Evolutionary conservation across 2,329 filamentous ascomycete genomes (phyloP).

Genomic region (Fusarium verticillioides): DNA sequence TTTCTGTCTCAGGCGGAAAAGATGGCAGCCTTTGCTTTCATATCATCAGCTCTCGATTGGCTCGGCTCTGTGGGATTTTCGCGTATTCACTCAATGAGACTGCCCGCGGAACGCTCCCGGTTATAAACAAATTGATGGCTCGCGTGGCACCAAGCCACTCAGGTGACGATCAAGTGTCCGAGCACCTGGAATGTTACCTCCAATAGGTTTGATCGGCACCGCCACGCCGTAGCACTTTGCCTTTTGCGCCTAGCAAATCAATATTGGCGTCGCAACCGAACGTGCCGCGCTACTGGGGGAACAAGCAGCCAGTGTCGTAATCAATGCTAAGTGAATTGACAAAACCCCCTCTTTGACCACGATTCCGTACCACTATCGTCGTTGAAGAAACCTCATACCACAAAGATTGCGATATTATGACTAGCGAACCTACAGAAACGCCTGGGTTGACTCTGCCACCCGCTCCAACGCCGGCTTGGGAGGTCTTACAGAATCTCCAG

Average conservation of each 20-base stretch:
- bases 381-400: accelerated
- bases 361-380: accelerated
- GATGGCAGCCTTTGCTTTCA: neutral
- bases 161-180: neutral
- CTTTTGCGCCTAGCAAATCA: neutral
- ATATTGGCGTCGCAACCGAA: constrained; percentile 8
- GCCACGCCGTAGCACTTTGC: neutral
- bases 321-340: neutral
- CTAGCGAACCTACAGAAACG: neutral
- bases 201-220: neutral
- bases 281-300: neutral
- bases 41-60: neutral
- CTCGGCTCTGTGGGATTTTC: neutral
- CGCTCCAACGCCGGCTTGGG: constrained; percentile 10
- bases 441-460: neutral
- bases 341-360: constrained; percentile 4
- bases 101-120: neutral
- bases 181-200: neutral
- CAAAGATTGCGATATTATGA: neutral
- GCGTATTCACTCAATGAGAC: neutral
- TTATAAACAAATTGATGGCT: neutral
- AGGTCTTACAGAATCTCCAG: constrained; percentile 8
- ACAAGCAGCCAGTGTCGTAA: neutral
- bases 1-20: neutral
- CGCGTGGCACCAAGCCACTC: neutral